phyloP scores from a whole-genome alignment of 2,329 filamentous ascomycete genomes.

The Calonectria ilicicola region DNA sequence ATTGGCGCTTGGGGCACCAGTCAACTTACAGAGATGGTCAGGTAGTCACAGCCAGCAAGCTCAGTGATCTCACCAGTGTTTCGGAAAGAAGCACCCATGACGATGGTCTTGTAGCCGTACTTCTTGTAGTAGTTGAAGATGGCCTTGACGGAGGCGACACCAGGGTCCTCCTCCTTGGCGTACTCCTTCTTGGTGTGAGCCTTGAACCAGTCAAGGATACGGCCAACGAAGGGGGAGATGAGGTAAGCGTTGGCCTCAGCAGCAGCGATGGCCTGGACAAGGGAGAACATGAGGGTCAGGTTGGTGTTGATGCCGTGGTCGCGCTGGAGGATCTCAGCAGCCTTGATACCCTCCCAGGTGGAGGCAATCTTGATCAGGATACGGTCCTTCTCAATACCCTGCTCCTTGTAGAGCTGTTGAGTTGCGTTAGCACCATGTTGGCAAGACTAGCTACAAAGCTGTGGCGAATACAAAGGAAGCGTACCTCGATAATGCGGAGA shows the following conservation, averaged over 20 bases:
- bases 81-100: conserved; percentile 99
- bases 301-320: conserved; percentile 98
- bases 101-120: conserved; percentile 98
- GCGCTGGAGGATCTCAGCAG: conserved; percentile 94
- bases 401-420: conserved; percentile 89
- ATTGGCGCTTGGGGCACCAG: not conserved
- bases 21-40: conserved; percentile 89
- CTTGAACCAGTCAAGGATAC: conserved; percentile 99
- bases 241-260: conserved; percentile 97
- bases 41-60: conserved; percentile 97
- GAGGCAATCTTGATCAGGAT: conserved; percentile 99
- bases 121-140: conserved; percentile 99
- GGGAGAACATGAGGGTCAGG: conserved; percentile 98
- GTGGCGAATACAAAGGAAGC: conserved; percentile 38
- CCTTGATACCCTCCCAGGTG: conserved; percentile 99
- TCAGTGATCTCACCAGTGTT: conserved; percentile 97
- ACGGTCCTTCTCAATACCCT: conserved; percentile 93
- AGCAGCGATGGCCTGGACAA: conserved; percentile 92
- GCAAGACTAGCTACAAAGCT: not conserved
- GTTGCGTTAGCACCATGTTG: not conserved
- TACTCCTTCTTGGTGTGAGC: conserved; percentile 94
- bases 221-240: conserved; percentile 98
- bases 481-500: conserved; percentile 93
- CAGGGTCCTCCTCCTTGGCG: conserved; percentile 89
- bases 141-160: conserved; percentile 90